These are phyloP conservation scores for Diaporthe sp. DNA, from an alignment of 2,329 filamentous ascomycete species.

Conservation along the genomic window DNA sequence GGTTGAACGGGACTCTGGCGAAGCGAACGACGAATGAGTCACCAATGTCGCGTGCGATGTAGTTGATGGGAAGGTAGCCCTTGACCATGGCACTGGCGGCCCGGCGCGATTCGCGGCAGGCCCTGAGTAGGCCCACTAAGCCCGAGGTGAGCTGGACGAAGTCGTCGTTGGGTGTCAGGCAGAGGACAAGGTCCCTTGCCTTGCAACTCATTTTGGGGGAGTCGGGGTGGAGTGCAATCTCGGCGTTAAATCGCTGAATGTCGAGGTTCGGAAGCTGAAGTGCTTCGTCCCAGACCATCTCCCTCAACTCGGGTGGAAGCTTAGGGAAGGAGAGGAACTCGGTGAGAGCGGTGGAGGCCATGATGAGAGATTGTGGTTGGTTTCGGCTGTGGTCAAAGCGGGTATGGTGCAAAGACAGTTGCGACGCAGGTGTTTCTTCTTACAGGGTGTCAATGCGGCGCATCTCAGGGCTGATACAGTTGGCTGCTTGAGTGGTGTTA, in stretches of 20 bases:
- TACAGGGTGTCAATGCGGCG: neutral
- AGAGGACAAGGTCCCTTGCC: neutral
- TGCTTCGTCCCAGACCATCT: neutral
- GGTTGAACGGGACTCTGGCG: neutral
- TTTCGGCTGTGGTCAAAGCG: neutral
- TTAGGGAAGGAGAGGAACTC: neutral
- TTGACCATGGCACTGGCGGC: neutral
- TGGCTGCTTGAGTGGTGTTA: neutral
- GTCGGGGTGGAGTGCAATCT: neutral
- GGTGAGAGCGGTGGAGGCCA: too few relatives aligned
- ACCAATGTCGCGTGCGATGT: neutral
- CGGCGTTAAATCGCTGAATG: neutral
- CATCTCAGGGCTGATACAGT: too few relatives aligned
- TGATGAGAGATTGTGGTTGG: neutral
- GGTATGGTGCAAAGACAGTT: too few relatives aligned
- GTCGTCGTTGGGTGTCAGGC: neutral
- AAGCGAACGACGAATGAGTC: neutral
- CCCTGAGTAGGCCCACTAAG: neutral
- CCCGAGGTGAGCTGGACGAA: neutral
- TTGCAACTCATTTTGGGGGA: neutral
- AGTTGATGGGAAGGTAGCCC: neutral
- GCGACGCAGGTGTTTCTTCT: neutral
- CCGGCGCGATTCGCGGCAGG: neutral
- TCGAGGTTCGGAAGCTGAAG: neutral
- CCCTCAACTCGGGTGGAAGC: neutral